Conservation (phyloP, 345 rosid genomes). For the Jatropha curcas region DNA sequence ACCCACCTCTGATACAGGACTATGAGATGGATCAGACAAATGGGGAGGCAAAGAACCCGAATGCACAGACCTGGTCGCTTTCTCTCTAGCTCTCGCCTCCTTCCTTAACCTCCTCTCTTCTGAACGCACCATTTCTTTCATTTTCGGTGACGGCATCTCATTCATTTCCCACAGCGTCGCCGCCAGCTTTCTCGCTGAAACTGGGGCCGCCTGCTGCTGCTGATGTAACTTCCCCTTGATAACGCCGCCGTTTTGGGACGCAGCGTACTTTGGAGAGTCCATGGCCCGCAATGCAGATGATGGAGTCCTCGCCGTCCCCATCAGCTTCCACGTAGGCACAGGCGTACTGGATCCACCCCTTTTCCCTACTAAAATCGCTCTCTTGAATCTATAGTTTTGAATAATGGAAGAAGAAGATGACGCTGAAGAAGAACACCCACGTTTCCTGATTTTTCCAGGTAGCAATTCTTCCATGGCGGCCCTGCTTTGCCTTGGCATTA, state of each 20-base stretch:
- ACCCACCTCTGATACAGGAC: slow-evolving; percentile 90
- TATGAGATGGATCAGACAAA: slow-evolving; percentile 94
- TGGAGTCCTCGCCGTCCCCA: slow-evolving; percentile 61
- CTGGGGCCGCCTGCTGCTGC: slow-evolving; percentile 51
- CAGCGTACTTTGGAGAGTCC: slow-evolving; percentile 57
- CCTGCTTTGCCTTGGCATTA: slow-evolving; percentile 68
- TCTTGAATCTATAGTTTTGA: slow-evolving; percentile 78
- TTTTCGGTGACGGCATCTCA: slow-evolving; percentile 79
- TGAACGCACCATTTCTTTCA: slow-evolving; percentile 33
- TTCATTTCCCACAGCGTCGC: slow-evolving; percentile 99
- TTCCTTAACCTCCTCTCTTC: slow-evolving; percentile 49
- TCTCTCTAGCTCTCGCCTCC: slow-evolving; percentile 47
- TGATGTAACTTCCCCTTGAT: slow-evolving; percentile 38
- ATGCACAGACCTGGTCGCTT: slow-evolving; percentile 57
- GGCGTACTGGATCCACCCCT: slow-evolving; percentile 89
- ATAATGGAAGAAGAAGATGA: slow-evolving; percentile 78
- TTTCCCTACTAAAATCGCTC: slow-evolving; percentile 79
- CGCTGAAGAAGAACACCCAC: slow-evolving; percentile 83
- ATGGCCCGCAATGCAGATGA: slow-evolving; percentile 49
- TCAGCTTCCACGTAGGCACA: slow-evolving; percentile 81
- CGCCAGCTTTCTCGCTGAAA: slow-evolving; percentile 93
- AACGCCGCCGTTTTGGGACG: slow-evolving; percentile 43
- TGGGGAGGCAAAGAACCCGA: slow-evolving; percentile 90
- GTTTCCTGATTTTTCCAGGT: slow-evolving; percentile 85
- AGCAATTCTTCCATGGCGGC: slow-evolving; percentile 55